Base-by-base conservation (phyloP, 2,329 filamentous ascomycete genomes). In the Sporothrix pseudoabietina region DNA sequence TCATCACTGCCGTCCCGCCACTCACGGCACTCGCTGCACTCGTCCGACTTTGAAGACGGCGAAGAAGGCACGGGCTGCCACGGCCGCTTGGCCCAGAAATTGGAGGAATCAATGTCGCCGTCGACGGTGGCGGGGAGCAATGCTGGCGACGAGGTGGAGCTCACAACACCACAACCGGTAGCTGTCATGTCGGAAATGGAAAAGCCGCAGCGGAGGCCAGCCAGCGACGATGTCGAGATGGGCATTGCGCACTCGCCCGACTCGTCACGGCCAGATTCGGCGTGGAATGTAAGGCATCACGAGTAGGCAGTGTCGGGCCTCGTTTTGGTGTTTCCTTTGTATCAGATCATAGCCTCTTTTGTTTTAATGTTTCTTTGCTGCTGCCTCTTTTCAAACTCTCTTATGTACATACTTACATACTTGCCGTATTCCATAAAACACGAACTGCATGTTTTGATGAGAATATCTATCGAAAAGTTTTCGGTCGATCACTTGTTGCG, bases 151-250 rank as follows among this genome's bases (percentile, higher is more conserved):
- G 49, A 61, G 3, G 59, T 68, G 44, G 44, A 22, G 35, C 54
- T 72, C 10, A 30, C 52, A 4, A 8, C 44, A 10, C 14, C 49
- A 9, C 10, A 49, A 7, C 65, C 65, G 12, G 22, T 6, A n/a
- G 61, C n/a, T 1, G 63, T 52, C 1, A 7, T 68, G 14, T n/a
- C 65, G 4, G 47, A 49, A 32, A 68, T 44, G 4, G 47, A 49
- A 32, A 68, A 35, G 44, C 44, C 41, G 14, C 65, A n/a, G 14
- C 22, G 30, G 14, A 7, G 65, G 16, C 9, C 26, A 9, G 63
- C 59, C 59, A 68, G 10, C 26, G 22, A 30, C 32, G 68, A 70
- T 7, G 39, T 70, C 32, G 68, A 57, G 68, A 57, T 70, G 68
- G 68, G 39, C 12, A n/a, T 70, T 12, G 39, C 26, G n/a, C 32